Conservation (phyloP, 768 basidiomycete genomes). For the Clathrus columnatus region DNA sequence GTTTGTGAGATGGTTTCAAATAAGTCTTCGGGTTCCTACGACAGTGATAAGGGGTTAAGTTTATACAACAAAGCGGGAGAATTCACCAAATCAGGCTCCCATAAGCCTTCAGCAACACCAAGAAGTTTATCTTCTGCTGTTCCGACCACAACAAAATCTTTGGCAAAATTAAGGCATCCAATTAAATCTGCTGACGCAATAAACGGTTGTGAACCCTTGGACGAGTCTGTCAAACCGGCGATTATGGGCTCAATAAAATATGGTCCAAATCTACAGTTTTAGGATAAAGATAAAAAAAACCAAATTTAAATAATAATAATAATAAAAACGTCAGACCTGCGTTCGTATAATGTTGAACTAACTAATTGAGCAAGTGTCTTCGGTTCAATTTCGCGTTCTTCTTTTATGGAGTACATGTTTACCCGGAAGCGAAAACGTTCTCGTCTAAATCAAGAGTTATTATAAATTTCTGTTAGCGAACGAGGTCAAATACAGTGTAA, state of each 20-base stretch:
- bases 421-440: slow-evolving; percentile 89
- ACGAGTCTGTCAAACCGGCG: slow-evolving; percentile 56
- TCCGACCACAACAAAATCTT: slow-evolving; percentile 95
- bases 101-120: slow-evolving; percentile 95
- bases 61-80: not conserved
- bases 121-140: slow-evolving; percentile 88
- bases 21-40: slow-evolving; percentile 81
- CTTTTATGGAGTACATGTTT: slow-evolving; percentile 99
- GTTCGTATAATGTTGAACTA: slow-evolving; percentile 91
- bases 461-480: no score
- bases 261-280: slow-evolving; percentile 69
- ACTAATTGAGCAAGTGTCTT: slow-evolving; percentile 94
- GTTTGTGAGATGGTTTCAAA: slow-evolving; percentile 99
- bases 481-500: slow-evolving; percentile 90
- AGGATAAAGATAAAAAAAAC: not conserved
- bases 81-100: slow-evolving; percentile 84
- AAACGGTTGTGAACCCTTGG: slow-evolving; percentile 53
- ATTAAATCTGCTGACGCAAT: slow-evolving; percentile 94
- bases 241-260: slow-evolving; percentile 97
- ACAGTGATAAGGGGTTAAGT: not conserved
- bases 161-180: slow-evolving; percentile 86
- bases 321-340: slow-evolving; percentile 37
- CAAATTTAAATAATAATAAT: not conserved
- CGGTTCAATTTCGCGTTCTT: slow-evolving; percentile 93
- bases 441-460: no score